These are phyloP conservation scores for Spirogloea muscicola DNA, from an alignment of 139 green algal species.

Conservation along the genomic window DNA sequence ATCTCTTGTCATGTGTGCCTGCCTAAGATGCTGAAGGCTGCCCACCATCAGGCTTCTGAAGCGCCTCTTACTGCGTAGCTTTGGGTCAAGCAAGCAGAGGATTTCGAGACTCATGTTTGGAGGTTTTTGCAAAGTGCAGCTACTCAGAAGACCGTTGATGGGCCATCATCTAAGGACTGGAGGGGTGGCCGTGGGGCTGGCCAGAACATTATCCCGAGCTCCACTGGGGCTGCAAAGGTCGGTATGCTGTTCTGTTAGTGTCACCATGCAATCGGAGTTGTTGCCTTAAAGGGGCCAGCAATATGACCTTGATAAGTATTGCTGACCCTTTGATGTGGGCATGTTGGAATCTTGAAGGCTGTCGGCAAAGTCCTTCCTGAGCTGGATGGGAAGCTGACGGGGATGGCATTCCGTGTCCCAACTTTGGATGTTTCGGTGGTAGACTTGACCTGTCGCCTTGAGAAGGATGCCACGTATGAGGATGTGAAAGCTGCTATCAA, in stretches of 20 bases:
- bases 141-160: conserved; percentile 97
- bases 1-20: not conserved
- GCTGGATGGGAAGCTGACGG: conserved; percentile 97
- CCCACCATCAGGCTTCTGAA: not conserved
- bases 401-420: conserved; percentile 97
- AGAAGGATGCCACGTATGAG: conserved; percentile 86
- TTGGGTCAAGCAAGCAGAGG: no score
- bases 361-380: conserved; percentile 83
- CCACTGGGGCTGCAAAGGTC: conserved; percentile 94
- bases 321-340: no score
- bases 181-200: conserved; percentile 78
- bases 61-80: not conserved
- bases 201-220: conserved; percentile 96
- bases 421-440: conserved; percentile 94
- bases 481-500: conserved; percentile 76
- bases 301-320: no score
- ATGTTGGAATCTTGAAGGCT: conserved; percentile 34
- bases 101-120: not conserved
- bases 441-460: conserved; percentile 83
- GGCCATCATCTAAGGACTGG: conserved; percentile 94
- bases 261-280: no score
- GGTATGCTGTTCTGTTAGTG: no score
- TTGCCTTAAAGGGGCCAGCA: no score
- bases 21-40: not conserved
- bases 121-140: conserved; percentile 46